Conservation (phyloP, 371 early-diverging fungal genomes). For the Rhizopus microsporus region DNA sequence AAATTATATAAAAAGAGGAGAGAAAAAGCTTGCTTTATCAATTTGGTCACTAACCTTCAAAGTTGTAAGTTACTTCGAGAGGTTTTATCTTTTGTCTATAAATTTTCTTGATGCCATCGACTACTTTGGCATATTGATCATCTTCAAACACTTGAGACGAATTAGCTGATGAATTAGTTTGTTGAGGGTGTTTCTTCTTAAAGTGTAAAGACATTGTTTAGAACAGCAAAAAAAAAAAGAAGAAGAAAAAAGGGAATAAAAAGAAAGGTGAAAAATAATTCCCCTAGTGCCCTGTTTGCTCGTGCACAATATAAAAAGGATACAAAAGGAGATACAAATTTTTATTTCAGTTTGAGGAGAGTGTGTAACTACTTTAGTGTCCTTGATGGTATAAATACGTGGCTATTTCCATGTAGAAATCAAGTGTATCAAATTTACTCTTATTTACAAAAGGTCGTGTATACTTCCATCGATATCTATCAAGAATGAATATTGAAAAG, state of each 20-base stretch:
- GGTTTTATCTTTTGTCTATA: conserved; percentile 76
- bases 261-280: background rate
- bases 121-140: conserved; percentile 62
- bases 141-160: conserved; percentile 25
- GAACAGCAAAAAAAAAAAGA: background rate
- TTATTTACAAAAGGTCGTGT: conserved; percentile 23
- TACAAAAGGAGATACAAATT: background rate
- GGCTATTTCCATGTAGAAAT: conserved; percentile 78
- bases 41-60: conserved; percentile 54
- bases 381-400: conserved; percentile 63
- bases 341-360: background rate
- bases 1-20: conserved; percentile 1
- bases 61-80: conserved; percentile 74
- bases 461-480: conserved; percentile 29
- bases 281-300: background rate
- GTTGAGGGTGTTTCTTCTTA: conserved; percentile 8
- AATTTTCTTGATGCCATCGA: conserved; percentile 65
- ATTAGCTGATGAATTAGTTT: conserved; percentile 1
- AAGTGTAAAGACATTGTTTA: conserved; percentile 14
- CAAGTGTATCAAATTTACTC: conserved; percentile 68
- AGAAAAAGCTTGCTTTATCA: background rate
- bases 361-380: conserved; percentile 24
- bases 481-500: background rate
- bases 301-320: background rate
- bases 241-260: conserved; percentile 3